These are phyloP conservation scores for Globisporangium takayamanum DNA, from an alignment of 352 stramenopile species.

Conservation along the genomic window DNA sequence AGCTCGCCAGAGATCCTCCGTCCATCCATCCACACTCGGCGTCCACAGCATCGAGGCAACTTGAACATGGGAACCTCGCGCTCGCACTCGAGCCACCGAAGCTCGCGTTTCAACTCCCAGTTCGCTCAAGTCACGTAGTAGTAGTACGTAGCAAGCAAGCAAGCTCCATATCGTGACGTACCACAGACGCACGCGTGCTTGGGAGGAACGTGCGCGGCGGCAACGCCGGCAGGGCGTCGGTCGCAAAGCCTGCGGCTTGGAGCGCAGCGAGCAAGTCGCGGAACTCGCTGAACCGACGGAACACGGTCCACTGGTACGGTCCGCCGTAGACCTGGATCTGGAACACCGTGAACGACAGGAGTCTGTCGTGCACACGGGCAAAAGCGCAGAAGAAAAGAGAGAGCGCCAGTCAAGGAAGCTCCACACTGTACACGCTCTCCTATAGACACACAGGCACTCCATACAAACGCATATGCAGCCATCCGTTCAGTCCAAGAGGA, in stretches of 20 bases:
- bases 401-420: constrained; percentile 12
- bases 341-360: constrained; percentile 81
- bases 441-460: not conserved
- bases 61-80: no score
- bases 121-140: no score
- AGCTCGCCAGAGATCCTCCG: no score
- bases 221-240: constrained; percentile 56
- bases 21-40: no score
- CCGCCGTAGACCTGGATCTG: constrained; percentile 79
- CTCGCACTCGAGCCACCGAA: no score
- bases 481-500: constrained; percentile 13
- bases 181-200: constrained; percentile 56
- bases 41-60: no score
- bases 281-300: constrained; percentile 83
- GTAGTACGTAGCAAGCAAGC: not conserved
- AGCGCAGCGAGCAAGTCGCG: constrained; percentile 46
- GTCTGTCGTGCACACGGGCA: constrained; percentile 32
- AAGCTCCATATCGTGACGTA: constrained; percentile 10
- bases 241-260: constrained; percentile 32
- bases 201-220: constrained; percentile 68
- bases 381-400: constrained; percentile 1
- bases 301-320: constrained; percentile 82
- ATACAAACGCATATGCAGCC: constrained; percentile 1
- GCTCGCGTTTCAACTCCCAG: not conserved
- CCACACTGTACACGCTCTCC: not conserved